Percentiles rank a stretch among this genome's conserved stretches.
phyloP scores from a whole-genome alignment of 805 yeast species.

The Saccharomycopsis fodiens region DNA sequence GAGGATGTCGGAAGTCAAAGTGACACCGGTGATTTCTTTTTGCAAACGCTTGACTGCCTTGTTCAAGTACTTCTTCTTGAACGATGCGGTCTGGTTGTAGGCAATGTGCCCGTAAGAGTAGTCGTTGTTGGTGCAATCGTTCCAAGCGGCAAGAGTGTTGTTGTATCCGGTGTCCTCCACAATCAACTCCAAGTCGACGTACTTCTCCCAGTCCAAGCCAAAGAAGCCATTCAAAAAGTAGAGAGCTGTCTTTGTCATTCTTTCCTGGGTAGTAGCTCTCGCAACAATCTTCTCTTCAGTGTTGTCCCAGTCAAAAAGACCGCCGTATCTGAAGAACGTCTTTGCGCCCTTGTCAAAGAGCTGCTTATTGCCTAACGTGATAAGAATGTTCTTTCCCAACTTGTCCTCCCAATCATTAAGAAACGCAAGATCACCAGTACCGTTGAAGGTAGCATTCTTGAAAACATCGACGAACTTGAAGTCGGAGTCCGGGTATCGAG shows the following conservation, averaged over 20 bases:
- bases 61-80: constrained; percentile 32
- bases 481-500: constrained; percentile 53
- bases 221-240: constrained; percentile 43
- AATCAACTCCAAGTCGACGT: constrained; percentile 21
- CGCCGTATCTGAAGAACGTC: constrained; percentile 21
- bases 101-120: constrained; percentile 9
- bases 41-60: constrained; percentile 53
- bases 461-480: constrained; percentile 29
- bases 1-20: constrained; percentile 47
- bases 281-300: constrained; percentile 19
- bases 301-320: constrained; percentile 16
- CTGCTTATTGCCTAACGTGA: constrained; percentile 22
- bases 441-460: constrained; percentile 25
- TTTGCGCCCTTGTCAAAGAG: constrained; percentile 22
- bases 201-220: constrained; percentile 27
- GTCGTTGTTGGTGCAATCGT: constrained; percentile 19
- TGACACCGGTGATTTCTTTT: constrained; percentile 44
- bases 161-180: constrained; percentile 21
- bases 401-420: constrained; percentile 35
- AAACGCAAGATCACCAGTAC: constrained; percentile 45
- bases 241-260: constrained; percentile 40
- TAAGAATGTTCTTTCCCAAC: constrained; percentile 18
- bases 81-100: constrained; percentile 4
- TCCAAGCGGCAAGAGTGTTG: constrained; percentile 21
- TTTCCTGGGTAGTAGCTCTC: constrained; percentile 35